These are phyloP conservation scores for Cutaneotrichosporon spelunceum DNA, from an alignment of 1,284 basidiomycete species.

Conservation along the genomic window DNA sequence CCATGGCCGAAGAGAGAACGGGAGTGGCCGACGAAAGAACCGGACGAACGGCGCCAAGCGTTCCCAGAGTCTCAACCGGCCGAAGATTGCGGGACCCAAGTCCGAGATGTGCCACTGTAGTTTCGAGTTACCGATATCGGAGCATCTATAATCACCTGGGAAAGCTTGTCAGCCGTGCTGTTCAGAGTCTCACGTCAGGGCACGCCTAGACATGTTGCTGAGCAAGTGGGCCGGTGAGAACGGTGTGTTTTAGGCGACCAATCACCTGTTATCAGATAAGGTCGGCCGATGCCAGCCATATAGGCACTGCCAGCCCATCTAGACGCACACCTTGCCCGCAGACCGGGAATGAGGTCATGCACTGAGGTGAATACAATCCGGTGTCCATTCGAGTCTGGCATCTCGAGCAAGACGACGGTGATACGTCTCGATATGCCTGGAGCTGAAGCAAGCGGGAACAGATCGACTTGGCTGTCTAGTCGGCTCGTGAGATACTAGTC, in stretches of 20 bases:
- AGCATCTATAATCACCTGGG: neutral
- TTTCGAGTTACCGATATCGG: neutral
- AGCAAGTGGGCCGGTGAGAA: neutral
- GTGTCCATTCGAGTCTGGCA: no score
- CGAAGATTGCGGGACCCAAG: neutral
- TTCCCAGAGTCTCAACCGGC: neutral
- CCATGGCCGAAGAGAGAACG: neutral
- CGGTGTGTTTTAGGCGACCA: neutral
- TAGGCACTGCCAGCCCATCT: no score
- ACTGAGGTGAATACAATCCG: no score
- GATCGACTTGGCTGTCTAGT: no score
- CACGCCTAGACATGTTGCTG: neutral
- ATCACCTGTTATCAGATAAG: constrained; percentile 6
- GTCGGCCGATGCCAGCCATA: constrained; percentile 5
- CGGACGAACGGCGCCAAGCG: neutral
- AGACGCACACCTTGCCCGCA: no score
- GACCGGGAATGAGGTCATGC: no score
- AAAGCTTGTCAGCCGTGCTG: neutral
- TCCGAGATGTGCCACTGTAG: neutral
- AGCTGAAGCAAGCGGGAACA: no score
- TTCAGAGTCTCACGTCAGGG: neutral
- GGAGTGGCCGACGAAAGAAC: neutral
- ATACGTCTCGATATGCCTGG: no score
- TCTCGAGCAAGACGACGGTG: no score
- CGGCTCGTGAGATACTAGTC: no score